Percentiles rank a stretch among this genome's conserved stretches.
These are phyloP conservation scores for Amaranthus palmeri DNA, from an alignment of 148 eudicot genomes.

Conservation along the genomic window DNA sequence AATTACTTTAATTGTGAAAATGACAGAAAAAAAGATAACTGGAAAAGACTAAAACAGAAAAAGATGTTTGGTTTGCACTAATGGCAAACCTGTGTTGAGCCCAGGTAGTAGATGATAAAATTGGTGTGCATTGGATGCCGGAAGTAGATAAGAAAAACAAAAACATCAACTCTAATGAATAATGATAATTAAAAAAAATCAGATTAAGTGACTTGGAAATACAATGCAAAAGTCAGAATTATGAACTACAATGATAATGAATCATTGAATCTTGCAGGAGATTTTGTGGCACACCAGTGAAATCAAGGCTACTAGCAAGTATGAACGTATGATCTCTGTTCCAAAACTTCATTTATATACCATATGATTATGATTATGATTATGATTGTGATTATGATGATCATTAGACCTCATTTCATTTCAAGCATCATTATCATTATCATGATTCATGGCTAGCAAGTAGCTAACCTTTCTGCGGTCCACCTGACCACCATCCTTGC, in stretches of 20 bases:
- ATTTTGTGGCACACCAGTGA: neutral
- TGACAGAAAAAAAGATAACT: too few species aligned
- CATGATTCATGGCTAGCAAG: too few species aligned
- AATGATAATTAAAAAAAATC: too few species aligned
- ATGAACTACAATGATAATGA: neutral
- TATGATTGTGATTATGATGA: too few species aligned
- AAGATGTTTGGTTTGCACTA: too few species aligned
- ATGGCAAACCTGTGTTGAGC: too few species aligned
- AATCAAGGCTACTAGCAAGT: neutral
- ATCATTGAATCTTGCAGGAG: neutral
- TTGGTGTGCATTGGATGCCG: too few species aligned
- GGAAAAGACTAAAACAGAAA: too few species aligned
- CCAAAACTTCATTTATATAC: conserved; percentile 5
- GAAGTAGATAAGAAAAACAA: neutral
- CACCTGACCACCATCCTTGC: conserved; percentile 75
- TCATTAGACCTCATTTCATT: neutral
- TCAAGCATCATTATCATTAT: neutral
- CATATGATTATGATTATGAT: too few species aligned
- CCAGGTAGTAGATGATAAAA: neutral
- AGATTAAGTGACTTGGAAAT: too few species aligned
- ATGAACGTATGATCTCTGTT: neutral
- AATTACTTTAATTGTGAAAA: too few species aligned
- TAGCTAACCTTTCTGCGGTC: conserved; percentile 16
- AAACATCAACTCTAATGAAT: neutral
- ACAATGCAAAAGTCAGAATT: neutral